Conservation (phyloP, 208 protist species). For the Histomonas meleagridis region DNA sequence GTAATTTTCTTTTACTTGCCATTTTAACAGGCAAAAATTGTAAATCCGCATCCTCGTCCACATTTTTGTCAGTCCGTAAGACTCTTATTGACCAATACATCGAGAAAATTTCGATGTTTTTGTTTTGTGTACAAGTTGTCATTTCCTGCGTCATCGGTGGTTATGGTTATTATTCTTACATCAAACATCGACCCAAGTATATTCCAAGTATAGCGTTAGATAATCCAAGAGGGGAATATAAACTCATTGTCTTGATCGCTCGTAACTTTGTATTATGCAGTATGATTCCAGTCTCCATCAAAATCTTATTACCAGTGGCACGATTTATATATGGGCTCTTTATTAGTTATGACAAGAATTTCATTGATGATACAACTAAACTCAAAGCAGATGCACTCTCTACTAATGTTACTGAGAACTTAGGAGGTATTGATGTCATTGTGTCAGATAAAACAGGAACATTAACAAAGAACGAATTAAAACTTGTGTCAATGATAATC, state of each 20-base stretch:
- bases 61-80: neutral
- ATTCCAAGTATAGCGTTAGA: too few species aligned
- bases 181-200: too few species aligned
- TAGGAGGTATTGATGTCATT: slow-evolving; percentile 55
- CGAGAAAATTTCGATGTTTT: neutral
- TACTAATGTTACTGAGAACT: slow-evolving; percentile 40
- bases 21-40: neutral
- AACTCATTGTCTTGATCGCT: too few species aligned
- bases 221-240: too few species aligned
- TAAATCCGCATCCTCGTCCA: neutral
- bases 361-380: neutral
- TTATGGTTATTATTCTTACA: neutral
- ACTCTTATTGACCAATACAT: slow-evolving; percentile 15
- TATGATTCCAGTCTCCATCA: neutral
- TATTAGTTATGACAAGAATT: neutral
- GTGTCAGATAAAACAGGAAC: slow-evolving; percentile 63
- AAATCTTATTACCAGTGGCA: neutral
- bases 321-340: slow-evolving; percentile 12
- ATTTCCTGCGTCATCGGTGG: neutral
- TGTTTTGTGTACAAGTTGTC: neutral
- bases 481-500: neutral
- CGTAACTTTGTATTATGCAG: neutral
- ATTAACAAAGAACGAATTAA: slow-evolving; percentile 56
- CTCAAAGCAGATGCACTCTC: neutral
- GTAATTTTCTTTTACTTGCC: neutral